Base-by-base conservation (phyloP, 768 basidiomycete species). In the Suillus lakei region DNA sequence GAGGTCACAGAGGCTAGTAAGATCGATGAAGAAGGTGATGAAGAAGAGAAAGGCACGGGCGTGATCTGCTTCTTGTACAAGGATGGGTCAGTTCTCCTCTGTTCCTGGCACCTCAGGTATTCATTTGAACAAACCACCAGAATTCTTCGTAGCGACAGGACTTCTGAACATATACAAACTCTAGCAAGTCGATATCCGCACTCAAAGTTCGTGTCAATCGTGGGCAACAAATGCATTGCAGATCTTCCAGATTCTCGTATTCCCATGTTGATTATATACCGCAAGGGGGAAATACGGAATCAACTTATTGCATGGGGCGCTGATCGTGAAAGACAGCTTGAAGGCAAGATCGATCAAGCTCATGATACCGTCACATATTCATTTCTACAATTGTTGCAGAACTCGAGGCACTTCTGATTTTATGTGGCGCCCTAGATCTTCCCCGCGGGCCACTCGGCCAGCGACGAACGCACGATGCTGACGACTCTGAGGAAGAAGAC, bases 11-110 rank as follows among this genome's bases (percentile, higher is more conserved):
- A 99, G 67, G 93, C 94, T 4, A 98, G 96, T 77, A 85, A 85
- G 65, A 75, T 86, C 12, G 82, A 87, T 67, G 87, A 91, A 61
- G 84, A 85, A 8, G 91, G 84, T 32, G 90, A 91, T 59, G 82
- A 86, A 10, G 83, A 86, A 65, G 85, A 87, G 60, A 83, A 79
- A 67, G 97, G 96, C 0, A 99, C 95, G 0, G 96, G 95, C 0
- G 96, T 99, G 2, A 87, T 99, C 8, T 97, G 96, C 63, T 93
- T 96, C 74, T 78, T 99, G 41, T 99, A 96, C 80, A 98, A 98
- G 77, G 96, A 98, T 71, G 91, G 91, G 97, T 96, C 75, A 71
- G 93, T 79, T 21, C 6, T 44, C 51, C 41, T 53, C 36, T 26
- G 26, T 23, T 46, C 34, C 56, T 10, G 12, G 46, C 32, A 15